Percentiles rank a stretch among this genome's conserved stretches.
Conservation (phyloP, 2,329 filamentous ascomycete genomes). For the Claviceps spartinae region DNA sequence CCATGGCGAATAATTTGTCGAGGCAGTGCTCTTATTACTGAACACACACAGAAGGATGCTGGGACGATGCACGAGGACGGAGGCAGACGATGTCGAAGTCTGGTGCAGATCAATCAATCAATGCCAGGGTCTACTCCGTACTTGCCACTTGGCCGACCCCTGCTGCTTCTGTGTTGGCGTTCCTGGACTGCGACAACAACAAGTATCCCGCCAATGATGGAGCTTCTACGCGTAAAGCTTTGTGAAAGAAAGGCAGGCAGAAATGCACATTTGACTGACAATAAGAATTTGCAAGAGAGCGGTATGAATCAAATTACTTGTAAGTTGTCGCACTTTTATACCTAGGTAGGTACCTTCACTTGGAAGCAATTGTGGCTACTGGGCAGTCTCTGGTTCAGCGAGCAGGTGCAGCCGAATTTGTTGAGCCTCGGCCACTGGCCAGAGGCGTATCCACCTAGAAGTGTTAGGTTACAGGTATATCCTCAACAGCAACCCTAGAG, state of each 20-base stretch:
- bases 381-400: too few relatives aligned
- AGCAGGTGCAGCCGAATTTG: constrained; percentile 3
- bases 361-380: too few relatives aligned
- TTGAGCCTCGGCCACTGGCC: constrained; percentile 4
- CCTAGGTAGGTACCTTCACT: too few relatives aligned
- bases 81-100: background rate
- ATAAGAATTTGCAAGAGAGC: too few relatives aligned
- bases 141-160: background rate
- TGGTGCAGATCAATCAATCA: background rate
- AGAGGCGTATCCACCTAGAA: background rate
- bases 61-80: background rate
- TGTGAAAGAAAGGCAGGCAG: too few relatives aligned
- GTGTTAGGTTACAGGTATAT: too few relatives aligned
- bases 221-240: too few relatives aligned
- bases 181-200: background rate
- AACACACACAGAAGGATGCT: background rate
- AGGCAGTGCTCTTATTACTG: background rate
- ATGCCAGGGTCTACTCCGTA: background rate
- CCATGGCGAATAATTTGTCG: constrained; percentile 13
- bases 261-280: too few relatives aligned
- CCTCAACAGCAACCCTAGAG: background rate
- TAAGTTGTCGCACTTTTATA: too few relatives aligned
- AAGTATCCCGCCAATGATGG: too few relatives aligned
- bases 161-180: background rate
- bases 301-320: too few relatives aligned